A percentile compares a stretch with the other conserved stretches of the same genome.
These are phyloP conservation scores for Solanum chmielewskii DNA, from an alignment of 257 asterid genomes.

Conservation along the genomic window DNA sequence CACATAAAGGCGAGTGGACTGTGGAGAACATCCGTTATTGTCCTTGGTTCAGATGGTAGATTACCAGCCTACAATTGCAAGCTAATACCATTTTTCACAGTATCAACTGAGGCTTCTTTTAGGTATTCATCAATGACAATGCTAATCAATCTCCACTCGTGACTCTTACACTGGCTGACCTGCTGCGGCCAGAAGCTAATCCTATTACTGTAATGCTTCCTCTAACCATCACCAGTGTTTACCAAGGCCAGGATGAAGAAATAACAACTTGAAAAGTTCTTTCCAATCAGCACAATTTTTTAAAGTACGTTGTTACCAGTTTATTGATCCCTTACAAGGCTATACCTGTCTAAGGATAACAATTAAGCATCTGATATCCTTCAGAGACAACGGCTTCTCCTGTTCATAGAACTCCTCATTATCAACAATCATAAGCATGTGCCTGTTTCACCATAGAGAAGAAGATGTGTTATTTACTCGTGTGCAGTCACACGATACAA, in stretches of 20 bases:
- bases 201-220: not conserved
- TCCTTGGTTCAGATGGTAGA: not conserved
- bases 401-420: slow-evolving; percentile 95
- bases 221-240: not conserved
- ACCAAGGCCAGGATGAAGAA: not conserved
- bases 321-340: not conserved
- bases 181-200: not conserved
- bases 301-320: not conserved
- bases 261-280: not conserved
- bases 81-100: not conserved
- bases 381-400: slow-evolving; percentile 76
- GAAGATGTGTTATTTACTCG: slow-evolving; percentile 4
- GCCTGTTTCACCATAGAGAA: slow-evolving; percentile 40
- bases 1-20: not conserved
- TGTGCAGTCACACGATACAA: not conserved
- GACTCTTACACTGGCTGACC: not conserved
- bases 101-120: not conserved
- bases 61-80: not conserved
- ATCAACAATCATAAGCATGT: slow-evolving; percentile 89
- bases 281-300: not conserved
- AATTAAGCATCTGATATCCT: slow-evolving; percentile 71
- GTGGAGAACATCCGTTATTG: not conserved
- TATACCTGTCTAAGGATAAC: slow-evolving; percentile 85
- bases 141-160: not conserved
- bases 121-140: not conserved